Evolutionary conservation across 2,329 filamentous ascomycete genomes (phyloP).

Genomic region (Neonectria faginata): DNA sequence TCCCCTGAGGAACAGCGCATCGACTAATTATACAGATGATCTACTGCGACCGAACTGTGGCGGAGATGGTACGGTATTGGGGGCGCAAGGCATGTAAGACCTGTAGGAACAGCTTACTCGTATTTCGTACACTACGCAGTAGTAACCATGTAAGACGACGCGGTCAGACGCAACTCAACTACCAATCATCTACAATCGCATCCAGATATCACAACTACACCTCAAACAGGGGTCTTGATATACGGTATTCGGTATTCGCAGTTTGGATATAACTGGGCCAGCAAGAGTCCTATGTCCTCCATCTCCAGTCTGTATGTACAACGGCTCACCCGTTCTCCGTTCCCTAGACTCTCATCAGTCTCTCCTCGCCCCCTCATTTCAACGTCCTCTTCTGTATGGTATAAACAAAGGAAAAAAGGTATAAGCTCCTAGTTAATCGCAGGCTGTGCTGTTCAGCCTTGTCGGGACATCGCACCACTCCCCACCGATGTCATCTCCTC

Average conservation of each 20-base stretch:
- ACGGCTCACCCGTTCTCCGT: conserved; percentile 11
- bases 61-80: neutral
- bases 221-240: neutral
- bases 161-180: neutral
- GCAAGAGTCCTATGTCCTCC: conserved; percentile 11
- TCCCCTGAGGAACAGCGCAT: neutral
- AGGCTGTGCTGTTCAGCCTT: conserved; percentile 44
- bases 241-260: conserved; percentile 27
- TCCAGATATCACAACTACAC: neutral
- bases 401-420: conserved; percentile 46
- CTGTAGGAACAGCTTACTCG: neutral
- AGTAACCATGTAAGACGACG: neutral
- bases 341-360: conserved; percentile 5
- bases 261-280: conserved; percentile 29
- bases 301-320: conserved; percentile 42
- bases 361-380: conserved; percentile 21
- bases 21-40: neutral
- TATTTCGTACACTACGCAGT: neutral
- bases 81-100: neutral
- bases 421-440: conserved; percentile 39
- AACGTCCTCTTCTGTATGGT: conserved; percentile 26
- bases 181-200: neutral
- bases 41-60: too few relatives aligned
- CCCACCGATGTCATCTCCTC: conserved; percentile 42
- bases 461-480: conserved; percentile 46